Evolutionary conservation across 192 early-diverging fungal genomes (phyloP), one percentile per base, ranked within the genome.

Genomic region (Kickxella alabastrina): DNA sequence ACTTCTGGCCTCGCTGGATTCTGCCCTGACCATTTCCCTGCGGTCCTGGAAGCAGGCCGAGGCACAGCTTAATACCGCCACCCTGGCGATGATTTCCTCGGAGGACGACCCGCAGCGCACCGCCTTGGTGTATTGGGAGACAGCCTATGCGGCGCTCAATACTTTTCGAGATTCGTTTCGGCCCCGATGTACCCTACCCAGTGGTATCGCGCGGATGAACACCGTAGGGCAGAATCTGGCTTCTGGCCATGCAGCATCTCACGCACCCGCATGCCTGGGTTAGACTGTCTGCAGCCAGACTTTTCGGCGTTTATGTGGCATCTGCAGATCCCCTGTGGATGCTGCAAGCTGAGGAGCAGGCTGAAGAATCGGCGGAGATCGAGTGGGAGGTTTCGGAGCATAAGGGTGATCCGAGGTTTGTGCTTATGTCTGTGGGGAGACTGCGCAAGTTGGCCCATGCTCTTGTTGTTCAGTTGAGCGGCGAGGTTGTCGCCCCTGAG

Each of bases 241-340:
- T 52, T 17, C 48, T 80, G 42, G 66, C 87, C 2, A 68, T 78
- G n/a, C 57, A 70, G 13, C 81, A 90, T 29, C 62, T 96, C 40
- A 45, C 88, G 26, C 87, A 95, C 61, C 95, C 95, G 18, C 95
- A 98, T 44, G 65, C 82, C 1, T 99, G 94, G 95, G 83, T 97
- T 22, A 84, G 92, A 18, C 49, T 85, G 19, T 69, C 89, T 7
- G 65, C 84, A 0, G 77, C 83, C 14, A 74, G 87, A 51, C 54
- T 94, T 12, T 74, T 92, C 45, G 95, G 94, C 8, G 57, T 81
- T 6, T 86, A 90, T 23, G 91, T 96, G 63, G 65, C 85, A 6
- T 77, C 66, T 17, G 77, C 90, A 2, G 79, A 93, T 46, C 73
- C 87, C 19, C 38, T 52, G 7, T 76, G 73, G 73, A 58, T 69